A percentile compares a stretch with the other conserved stretches of the same genome.
These are phyloP conservation scores for Huntiella omanensis DNA, from an alignment of 2,329 filamentous ascomycete genomes.

Conservation along the genomic window DNA sequence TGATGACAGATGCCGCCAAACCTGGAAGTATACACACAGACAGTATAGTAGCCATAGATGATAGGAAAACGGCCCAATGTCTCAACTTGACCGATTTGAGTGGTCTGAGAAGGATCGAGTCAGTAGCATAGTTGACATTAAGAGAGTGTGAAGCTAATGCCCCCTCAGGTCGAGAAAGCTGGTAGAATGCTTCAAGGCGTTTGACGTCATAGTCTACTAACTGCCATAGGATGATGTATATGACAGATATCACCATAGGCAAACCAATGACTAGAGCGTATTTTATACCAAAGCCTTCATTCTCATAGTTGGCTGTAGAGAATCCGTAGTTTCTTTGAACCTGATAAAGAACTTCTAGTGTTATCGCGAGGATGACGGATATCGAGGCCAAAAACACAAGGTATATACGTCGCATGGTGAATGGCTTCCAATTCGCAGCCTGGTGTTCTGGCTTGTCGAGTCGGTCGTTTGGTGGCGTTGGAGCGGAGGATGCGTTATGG, in stretches of 20 bases:
- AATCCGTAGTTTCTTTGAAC: constrained; percentile 22
- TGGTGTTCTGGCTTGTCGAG: too few species aligned
- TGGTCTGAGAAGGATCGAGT: constrained; percentile 46
- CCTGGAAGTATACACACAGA: constrained; percentile 52
- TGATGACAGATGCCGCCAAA: constrained; percentile 36
- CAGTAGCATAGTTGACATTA: constrained; percentile 56
- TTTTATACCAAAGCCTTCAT: constrained; percentile 33
- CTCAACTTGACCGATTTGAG: constrained; percentile 39
- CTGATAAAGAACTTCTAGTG: constrained; percentile 37
- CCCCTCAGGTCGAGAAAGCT: constrained; percentile 40
- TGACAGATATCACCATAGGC: constrained; percentile 41
- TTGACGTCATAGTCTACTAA: constrained; percentile 47
- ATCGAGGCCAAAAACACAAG: constrained; percentile 32
- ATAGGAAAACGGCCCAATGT: constrained; percentile 51
- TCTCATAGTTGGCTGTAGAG: constrained; percentile 29
- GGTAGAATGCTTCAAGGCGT: constrained; percentile 46
- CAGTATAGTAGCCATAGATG: constrained; percentile 43
- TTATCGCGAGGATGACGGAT: constrained; percentile 31
- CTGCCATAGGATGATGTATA: constrained; percentile 47
- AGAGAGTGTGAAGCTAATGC: constrained; percentile 46
- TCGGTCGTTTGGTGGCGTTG: too few species aligned
- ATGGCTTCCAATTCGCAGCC: constrained; percentile 42
- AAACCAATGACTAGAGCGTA: constrained; percentile 47
- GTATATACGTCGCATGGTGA: constrained; percentile 45
- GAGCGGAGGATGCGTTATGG: too few species aligned